These are phyloP conservation scores for Crucihimalaya himalaica DNA, from an alignment of 345 rosid genomes.

Conservation along the genomic window DNA sequence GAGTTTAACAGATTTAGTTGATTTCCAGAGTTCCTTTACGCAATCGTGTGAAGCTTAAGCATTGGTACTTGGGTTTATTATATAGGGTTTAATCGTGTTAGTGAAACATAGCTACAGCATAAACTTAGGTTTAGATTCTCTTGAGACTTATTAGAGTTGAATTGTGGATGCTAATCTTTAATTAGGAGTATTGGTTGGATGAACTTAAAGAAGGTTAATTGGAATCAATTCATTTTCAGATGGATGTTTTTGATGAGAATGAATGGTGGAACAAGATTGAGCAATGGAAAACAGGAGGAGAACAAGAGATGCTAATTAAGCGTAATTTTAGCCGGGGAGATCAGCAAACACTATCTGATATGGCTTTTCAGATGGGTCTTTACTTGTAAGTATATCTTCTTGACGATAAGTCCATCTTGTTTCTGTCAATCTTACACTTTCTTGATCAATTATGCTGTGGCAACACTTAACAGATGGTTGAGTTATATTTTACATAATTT, in stretches of 20 bases:
- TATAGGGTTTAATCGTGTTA: conserved; percentile 7
- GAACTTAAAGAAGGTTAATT: not conserved
- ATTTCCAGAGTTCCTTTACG: not conserved
- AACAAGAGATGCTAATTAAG: conserved; percentile 76
- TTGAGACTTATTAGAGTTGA: not conserved
- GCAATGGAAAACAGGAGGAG: conserved; percentile 62
- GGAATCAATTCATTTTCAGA: conserved; percentile 39
- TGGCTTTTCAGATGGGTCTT: conserved; percentile 76
- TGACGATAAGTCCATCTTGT: not conserved
- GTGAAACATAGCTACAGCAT: not conserved
- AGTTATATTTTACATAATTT: not conserved
- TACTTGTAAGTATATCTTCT: conserved; percentile 68
- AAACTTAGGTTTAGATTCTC: not conserved
- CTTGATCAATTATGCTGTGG: not conserved
- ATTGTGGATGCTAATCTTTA: not conserved
- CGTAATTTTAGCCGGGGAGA: conserved; percentile 67
- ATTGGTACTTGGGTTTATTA: not conserved
- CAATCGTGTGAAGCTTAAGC: not conserved
- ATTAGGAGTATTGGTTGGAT: not conserved
- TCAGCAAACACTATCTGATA: conserved; percentile 67
- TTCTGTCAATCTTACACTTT: not conserved
- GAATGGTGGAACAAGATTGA: conserved; percentile 90
- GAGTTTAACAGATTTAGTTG: not conserved
- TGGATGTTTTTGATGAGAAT: conserved; percentile 79
- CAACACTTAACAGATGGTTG: not conserved